Evolutionary conservation across 2,329 filamentous ascomycete species (phyloP).

Genomic region (Harringtonia aguacate): DNA sequence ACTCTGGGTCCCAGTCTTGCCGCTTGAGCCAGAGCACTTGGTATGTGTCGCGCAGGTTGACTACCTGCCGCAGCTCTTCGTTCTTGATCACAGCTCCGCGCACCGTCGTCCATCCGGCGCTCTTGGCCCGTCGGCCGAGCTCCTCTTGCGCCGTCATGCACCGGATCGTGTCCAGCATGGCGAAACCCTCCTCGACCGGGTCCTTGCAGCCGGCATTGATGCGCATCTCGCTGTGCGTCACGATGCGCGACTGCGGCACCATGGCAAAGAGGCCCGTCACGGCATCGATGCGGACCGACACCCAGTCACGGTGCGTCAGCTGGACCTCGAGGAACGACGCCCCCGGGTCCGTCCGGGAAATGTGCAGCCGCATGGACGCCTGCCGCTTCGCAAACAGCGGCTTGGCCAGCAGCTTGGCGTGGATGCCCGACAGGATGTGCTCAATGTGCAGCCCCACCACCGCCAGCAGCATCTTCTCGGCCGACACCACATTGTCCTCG

Average conservation of each 20-base stretch:
- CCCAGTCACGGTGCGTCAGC: conserved; percentile 49
- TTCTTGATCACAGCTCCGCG: conserved; percentile 32
- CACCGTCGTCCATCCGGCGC: conserved; percentile 51
- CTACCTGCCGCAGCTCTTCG: conserved; percentile 45
- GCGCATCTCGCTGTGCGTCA: conserved; percentile 48
- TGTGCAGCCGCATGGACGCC: conserved; percentile 44
- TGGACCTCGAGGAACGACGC: conserved; percentile 60
- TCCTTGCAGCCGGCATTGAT: conserved; percentile 50
- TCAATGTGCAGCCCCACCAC: conserved; percentile 68
- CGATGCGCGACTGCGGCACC: conserved; percentile 49
- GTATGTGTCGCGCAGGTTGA: conserved; percentile 53
- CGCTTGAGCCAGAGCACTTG: conserved; percentile 60
- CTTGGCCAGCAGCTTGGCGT: conserved; percentile 46
- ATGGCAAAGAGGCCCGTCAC: conserved; percentile 68
- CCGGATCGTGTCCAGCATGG: conserved; percentile 49
- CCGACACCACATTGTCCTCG: conserved; percentile 43
- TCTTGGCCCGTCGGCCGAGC: conserved; percentile 47
- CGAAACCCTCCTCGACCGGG: conserved; percentile 45
- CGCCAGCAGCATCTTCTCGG: conserved; percentile 61
- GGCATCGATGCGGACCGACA: conserved; percentile 61
- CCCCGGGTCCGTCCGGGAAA: conserved; percentile 51
- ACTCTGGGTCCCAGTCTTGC: conserved; percentile 58
- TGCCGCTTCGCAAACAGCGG: conserved; percentile 51
- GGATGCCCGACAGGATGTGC: conserved; percentile 58
- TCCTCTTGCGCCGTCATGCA: conserved; percentile 51